A percentile compares a stretch with the other conserved stretches of the same genome.
phyloP scores from a whole-genome alignment of 345 rosid genomes.

The Syzygium aqueum region DNA sequence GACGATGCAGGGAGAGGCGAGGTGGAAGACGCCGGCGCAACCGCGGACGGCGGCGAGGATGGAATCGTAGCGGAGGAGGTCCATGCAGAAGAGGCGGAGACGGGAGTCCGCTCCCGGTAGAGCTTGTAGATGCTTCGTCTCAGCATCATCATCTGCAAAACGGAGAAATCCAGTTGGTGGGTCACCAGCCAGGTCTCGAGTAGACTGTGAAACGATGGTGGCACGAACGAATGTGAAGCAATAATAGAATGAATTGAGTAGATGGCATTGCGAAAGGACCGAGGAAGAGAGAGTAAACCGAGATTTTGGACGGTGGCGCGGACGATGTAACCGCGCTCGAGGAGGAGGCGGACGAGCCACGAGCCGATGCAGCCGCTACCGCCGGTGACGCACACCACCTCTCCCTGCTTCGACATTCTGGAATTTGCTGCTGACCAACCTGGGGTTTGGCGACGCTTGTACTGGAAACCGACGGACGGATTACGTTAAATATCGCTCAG shows the following conservation, averaged over 20 bases:
- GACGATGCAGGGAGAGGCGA: constrained; percentile 87
- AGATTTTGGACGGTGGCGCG: constrained; percentile 75
- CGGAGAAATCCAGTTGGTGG: neutral
- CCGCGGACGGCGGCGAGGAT: constrained; percentile 52
- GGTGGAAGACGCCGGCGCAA: constrained; percentile 80
- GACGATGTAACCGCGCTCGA: constrained; percentile 69
- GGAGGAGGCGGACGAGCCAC: constrained; percentile 73
- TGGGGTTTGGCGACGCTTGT: neutral
- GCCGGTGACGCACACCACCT: constrained; percentile 82
- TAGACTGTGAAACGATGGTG: neutral
- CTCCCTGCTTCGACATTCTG: constrained; percentile 29
- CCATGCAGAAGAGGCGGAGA: constrained; percentile 79
- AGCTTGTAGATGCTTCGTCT: constrained; percentile 70
- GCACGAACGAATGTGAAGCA: neutral
- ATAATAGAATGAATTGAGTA: neutral
- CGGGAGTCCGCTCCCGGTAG: constrained; percentile 70
- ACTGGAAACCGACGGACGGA: neutral
- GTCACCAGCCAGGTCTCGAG: neutral
- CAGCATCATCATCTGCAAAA: constrained; percentile 42
- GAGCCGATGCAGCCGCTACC: constrained; percentile 95
- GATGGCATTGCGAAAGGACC: neutral
- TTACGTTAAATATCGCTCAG: neutral
- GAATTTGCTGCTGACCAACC: neutral
- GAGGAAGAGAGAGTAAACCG: constrained; percentile 23
- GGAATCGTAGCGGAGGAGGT: constrained; percentile 71